A percentile compares a stretch with the other conserved stretches of the same genome.
phyloP scores from a whole-genome alignment of 2,329 filamentous ascomycete species.

The Mycosphaerella sp. region DNA sequence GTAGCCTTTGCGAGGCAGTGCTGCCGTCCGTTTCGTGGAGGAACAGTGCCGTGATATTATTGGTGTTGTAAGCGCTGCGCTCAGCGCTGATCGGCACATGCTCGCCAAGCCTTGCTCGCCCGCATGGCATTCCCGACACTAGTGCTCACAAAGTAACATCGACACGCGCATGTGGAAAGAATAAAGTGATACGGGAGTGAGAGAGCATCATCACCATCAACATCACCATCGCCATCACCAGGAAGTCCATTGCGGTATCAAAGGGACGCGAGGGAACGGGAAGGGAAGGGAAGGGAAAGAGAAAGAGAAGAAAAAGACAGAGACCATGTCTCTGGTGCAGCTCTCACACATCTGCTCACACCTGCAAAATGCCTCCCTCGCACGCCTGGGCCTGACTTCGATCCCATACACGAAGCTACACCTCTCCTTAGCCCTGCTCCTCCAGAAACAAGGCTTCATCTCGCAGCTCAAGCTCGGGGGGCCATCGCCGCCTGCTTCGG shows the following conservation, averaged over 20 bases:
- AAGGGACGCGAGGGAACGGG: background rate
- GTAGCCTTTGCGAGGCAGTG: too few species aligned
- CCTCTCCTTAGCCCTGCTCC: slow-evolving; percentile 64
- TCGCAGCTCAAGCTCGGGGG: slow-evolving; percentile 71
- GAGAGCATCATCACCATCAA: background rate
- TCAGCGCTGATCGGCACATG: too few species aligned
- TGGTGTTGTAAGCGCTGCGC: too few species aligned
- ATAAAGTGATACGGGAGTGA: too few species aligned
- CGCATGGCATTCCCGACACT: too few species aligned
- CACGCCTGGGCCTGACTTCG: slow-evolving; percentile 77
- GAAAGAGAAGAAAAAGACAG: slow-evolving; percentile 5
- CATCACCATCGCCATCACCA: background rate
- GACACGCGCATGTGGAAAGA: too few species aligned
- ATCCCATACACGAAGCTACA: slow-evolving; percentile 75
- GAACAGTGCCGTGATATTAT: too few species aligned
- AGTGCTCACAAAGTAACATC: too few species aligned
- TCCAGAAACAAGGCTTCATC: slow-evolving; percentile 78
- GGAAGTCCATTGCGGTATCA: background rate
- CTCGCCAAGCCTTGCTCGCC: too few species aligned
- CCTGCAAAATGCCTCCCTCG: slow-evolving; percentile 79
- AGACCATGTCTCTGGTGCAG: slow-evolving; percentile 63
- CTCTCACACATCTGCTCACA: slow-evolving; percentile 80
- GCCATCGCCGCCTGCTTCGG: slow-evolving; percentile 46
- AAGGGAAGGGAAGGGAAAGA: background rate
- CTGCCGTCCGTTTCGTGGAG: too few species aligned